Percentiles rank a stretch among this genome's conserved stretches.
phyloP scores from a whole-genome alignment of 768 basidiomycete genomes.

The Sarcodon sp. region DNA sequence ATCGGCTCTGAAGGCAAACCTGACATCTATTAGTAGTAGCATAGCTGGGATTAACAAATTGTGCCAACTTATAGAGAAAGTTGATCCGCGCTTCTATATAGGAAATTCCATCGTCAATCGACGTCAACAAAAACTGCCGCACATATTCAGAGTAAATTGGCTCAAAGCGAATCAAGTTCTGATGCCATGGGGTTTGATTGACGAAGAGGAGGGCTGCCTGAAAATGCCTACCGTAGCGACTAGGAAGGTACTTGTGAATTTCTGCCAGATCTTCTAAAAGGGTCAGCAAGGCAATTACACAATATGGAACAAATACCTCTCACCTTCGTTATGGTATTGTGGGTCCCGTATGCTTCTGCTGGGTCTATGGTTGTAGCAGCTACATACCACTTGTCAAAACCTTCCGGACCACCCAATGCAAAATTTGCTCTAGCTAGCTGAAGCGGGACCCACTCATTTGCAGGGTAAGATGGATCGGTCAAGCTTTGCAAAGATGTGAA shows the following conservation, averaged over 20 bases:
- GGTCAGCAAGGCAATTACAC: neutral
- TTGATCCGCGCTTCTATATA: slow-evolving; percentile 62
- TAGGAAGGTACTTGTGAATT: slow-evolving; percentile 44
- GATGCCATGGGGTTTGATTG: neutral
- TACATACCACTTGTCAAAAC: slow-evolving; percentile 58
- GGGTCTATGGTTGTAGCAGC: slow-evolving; percentile 55
- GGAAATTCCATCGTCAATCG: slow-evolving; percentile 57
- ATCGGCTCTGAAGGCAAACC: slow-evolving; percentile 42
- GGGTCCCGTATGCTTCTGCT: slow-evolving; percentile 57
- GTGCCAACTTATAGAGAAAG: slow-evolving; percentile 40
- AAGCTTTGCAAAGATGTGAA: slow-evolving; percentile 16
- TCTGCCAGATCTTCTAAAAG: slow-evolving; percentile 54
- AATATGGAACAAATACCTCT: neutral
- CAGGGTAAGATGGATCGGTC: slow-evolving; percentile 28
- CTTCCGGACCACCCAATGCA: slow-evolving; percentile 45
- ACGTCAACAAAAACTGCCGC: slow-evolving; percentile 45
- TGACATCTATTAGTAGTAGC: slow-evolving; percentile 10
- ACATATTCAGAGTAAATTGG: slow-evolving; percentile 54
- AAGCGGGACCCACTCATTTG: slow-evolving; percentile 42
- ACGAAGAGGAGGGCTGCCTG: neutral
- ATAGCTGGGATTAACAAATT: neutral
- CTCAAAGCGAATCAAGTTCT: slow-evolving; percentile 31
- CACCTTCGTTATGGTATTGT: slow-evolving; percentile 59
- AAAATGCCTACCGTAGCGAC: slow-evolving; percentile 29
- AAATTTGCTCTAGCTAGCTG: slow-evolving; percentile 41